Conservation (phyloP, 2,329 filamentous ascomycete species). For the Trichophyton simii region DNA sequence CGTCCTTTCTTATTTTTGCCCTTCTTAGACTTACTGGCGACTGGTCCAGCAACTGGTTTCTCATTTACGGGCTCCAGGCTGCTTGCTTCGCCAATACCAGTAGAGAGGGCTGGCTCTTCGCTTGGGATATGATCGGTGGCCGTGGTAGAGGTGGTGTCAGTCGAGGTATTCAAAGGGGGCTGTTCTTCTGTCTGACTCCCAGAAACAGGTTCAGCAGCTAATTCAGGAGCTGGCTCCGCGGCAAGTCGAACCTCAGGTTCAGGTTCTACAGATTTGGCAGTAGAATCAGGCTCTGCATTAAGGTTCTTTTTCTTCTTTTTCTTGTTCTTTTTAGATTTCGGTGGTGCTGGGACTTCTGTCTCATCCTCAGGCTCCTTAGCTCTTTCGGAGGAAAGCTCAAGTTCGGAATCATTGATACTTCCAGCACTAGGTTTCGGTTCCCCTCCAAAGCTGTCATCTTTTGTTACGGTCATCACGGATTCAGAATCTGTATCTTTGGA, state of each 20-base stretch:
- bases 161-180: neutral
- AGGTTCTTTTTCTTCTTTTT: neutral
- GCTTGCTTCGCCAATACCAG: neutral
- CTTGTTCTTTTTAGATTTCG: slow-evolving; percentile 4
- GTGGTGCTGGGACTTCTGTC: neutral
- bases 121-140: neutral
- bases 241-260: neutral
- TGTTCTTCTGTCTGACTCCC: neutral
- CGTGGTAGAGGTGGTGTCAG: neutral
- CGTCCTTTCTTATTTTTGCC: slow-evolving; percentile 2
- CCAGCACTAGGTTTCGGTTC: neutral
- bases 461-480: neutral
- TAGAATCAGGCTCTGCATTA: neutral
- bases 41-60: neutral
- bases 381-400: too few species aligned
- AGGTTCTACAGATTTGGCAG: neutral
- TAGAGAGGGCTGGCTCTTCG: neutral
- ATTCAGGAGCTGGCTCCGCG: neutral
- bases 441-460: neutral
- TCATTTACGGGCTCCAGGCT: neutral
- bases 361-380: neutral
- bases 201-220: neutral
- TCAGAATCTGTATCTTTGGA: neutral
- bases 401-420: too few species aligned
- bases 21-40: neutral